These are phyloP conservation scores for Trichoderma endophyticum DNA, from an alignment of 2,329 filamentous ascomycete genomes.

Conservation along the genomic window DNA sequence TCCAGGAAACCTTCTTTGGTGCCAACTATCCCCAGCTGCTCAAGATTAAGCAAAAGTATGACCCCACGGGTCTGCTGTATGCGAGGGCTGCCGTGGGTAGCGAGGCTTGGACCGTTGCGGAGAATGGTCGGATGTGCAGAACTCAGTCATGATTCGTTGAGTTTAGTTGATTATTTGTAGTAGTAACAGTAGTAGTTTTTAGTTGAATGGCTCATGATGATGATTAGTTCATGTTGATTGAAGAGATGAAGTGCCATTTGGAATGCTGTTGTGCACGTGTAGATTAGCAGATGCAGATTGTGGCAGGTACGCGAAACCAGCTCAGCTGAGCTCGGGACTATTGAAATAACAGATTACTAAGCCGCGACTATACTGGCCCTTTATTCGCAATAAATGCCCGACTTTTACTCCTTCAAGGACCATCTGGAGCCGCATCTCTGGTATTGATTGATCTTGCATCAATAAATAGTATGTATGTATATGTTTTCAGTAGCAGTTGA, in stretches of 20 bases:
- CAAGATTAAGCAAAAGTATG: slow-evolving; percentile 47
- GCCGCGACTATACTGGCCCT: not conserved
- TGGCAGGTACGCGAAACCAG: not conserved
- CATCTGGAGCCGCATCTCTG: not conserved
- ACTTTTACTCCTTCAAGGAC: not conserved
- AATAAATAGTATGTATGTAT: not conserved
- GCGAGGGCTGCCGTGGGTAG: slow-evolving; percentile 49
- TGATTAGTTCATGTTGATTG: not conserved
- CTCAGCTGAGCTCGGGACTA: not conserved
- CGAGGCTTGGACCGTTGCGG: slow-evolving; percentile 44
- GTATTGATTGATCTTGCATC: not conserved
- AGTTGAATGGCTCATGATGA: not conserved
- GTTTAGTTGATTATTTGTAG: not conserved
- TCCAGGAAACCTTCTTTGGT: slow-evolving; percentile 46
- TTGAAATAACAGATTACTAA: not conserved
- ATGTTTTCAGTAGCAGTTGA: not conserved
- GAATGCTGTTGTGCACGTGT: not conserved
- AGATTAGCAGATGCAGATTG: not conserved
- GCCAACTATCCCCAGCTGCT: slow-evolving; percentile 41
- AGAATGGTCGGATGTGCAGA: slow-evolving; percentile 26
- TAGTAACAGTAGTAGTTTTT: not conserved
- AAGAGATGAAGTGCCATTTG: not conserved
- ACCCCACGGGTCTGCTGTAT: slow-evolving; percentile 46
- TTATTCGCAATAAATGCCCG: not conserved
- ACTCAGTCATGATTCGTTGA: slow-evolving; percentile 5